These are phyloP conservation scores for Sedum album DNA, from an alignment of 164 flowering plant species.

Conservation along the genomic window DNA sequence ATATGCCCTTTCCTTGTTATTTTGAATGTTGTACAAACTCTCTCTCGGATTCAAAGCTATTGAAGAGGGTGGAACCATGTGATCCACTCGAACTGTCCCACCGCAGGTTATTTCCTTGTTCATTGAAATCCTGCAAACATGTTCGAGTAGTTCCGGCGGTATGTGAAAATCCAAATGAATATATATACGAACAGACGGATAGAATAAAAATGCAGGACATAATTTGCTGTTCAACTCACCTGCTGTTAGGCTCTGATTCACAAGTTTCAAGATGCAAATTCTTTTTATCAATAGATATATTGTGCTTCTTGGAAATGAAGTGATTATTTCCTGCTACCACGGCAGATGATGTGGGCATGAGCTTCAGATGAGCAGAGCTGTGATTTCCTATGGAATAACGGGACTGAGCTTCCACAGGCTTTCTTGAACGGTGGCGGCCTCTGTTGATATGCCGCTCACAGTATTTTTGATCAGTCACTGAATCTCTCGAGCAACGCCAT, in stretches of 20 bases:
- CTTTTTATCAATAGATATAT: neutral
- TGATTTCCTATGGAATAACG: constrained; percentile 19
- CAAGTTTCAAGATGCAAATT: neutral
- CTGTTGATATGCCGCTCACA: constrained; percentile 55
- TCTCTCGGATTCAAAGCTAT: neutral
- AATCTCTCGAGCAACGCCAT: constrained; percentile 43
- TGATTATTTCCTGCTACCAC: neutral
- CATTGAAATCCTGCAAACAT: neutral
- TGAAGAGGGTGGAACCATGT: neutral
- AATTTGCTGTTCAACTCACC: neutral
- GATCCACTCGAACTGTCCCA: neutral
- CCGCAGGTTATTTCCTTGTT: neutral
- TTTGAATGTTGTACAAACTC: constrained; percentile 10
- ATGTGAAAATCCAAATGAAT: neutral
- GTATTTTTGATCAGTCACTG: constrained; percentile 31
- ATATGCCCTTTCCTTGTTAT: constrained; percentile 5
- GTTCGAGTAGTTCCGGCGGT: neutral
- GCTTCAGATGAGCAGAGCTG: neutral
- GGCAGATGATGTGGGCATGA: constrained; percentile 6
- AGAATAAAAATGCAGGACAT: neutral
- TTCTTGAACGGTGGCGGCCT: constrained; percentile 79
- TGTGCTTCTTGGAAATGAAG: neutral
- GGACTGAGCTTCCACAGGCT: constrained; percentile 62
- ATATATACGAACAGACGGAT: neutral
- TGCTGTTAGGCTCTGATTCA: neutral